A percentile compares a stretch with the other conserved stretches of the same genome.
Conservation (phyloP, 108 stramenopile genomes). For the Craspedostauros australis region DNA sequence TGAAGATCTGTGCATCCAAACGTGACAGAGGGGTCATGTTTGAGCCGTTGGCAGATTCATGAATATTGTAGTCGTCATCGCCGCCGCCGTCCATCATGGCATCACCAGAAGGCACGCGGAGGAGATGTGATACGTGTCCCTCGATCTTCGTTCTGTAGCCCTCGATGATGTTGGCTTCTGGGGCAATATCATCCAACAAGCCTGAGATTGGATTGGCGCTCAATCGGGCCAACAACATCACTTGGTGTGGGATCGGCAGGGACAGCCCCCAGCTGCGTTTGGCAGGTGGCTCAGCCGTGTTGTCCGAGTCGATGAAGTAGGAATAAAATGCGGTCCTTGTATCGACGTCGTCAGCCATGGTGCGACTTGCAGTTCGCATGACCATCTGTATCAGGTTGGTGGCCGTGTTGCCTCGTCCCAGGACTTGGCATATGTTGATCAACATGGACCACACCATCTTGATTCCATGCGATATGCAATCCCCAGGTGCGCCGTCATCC, state of each 20-base stretch:
- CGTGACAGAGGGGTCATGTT: too few species aligned
- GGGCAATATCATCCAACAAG: conserved; percentile 6
- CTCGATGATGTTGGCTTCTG: conserved; percentile 23
- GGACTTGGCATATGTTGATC: conserved; percentile 25
- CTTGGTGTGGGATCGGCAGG: conserved; percentile 45
- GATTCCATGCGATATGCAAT: too few species aligned
- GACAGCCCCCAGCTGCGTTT: conserved; percentile 16
- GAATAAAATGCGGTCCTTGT: too few species aligned
- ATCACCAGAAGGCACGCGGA: conserved; percentile 34
- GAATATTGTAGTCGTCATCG: too few species aligned
- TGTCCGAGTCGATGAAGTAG: too few species aligned
- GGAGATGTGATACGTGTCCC: conserved; percentile 5
- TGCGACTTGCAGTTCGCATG: conserved; percentile 8
- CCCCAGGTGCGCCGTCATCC: conserved; percentile 31
- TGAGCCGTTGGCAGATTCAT: too few species aligned
- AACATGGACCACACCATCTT: too few species aligned
- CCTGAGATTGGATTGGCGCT: conserved; percentile 8
- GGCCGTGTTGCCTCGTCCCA: conserved; percentile 26
- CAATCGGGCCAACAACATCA: conserved; percentile 46
- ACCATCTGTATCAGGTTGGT: conserved; percentile 1
- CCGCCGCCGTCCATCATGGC: too few species aligned
- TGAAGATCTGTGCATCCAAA: too few species aligned
- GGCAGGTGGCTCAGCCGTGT: neutral
- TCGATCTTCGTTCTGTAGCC: conserved; percentile 18
- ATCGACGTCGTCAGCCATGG: conserved; percentile 19